A percentile compares a stretch with the other conserved stretches of the same genome.
Conservation (phyloP, 2,329 filamentous ascomycete species). For the Talaromyces amestolkiae region DNA sequence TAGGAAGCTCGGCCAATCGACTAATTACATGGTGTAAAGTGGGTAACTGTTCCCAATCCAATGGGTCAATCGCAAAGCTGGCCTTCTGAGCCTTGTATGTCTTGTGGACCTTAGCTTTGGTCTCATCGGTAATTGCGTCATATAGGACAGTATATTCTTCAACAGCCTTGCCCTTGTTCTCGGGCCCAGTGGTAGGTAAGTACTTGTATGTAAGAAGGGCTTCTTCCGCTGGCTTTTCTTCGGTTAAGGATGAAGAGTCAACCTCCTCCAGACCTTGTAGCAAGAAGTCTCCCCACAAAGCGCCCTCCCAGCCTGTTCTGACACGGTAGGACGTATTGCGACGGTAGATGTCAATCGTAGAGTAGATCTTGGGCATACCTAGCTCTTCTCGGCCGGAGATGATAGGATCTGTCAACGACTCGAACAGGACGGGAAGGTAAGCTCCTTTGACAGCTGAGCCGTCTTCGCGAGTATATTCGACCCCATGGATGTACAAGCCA, state of each 20-base stretch:
- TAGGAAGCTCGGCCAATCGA: conserved; percentile 54
- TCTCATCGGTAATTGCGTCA: conserved; percentile 24
- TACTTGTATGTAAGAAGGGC: conserved; percentile 55
- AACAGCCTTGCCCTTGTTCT: conserved; percentile 50
- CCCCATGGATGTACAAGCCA: conserved; percentile 62
- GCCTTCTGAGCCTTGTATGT: conserved; percentile 43
- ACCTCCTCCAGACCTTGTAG: conserved; percentile 36
- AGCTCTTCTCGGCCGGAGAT: conserved; percentile 60
- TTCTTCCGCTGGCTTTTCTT: conserved; percentile 38
- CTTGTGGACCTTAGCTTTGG: conserved; percentile 20
- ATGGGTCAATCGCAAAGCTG: conserved; percentile 48
- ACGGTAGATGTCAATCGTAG: conserved; percentile 48
- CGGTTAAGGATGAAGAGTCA: conserved; percentile 8
- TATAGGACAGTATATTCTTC: conserved; percentile 52
- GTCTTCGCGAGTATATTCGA: conserved; percentile 54
- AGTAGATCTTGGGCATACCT: conserved; percentile 60
- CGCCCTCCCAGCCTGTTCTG: conserved; percentile 44
- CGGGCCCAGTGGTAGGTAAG: conserved; percentile 54
- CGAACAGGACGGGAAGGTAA: conserved; percentile 59
- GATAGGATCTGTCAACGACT: conserved; percentile 59
- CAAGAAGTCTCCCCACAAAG: conserved; percentile 41
- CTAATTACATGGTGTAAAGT: conserved; percentile 60
- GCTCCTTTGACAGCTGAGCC: conserved; percentile 52
- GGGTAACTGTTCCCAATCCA: conserved; percentile 56
- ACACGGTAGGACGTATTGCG: conserved; percentile 39